Evolutionary conservation across 306 rosid genomes (phyloP).

Genomic region (Prunus fruticosa): DNA sequence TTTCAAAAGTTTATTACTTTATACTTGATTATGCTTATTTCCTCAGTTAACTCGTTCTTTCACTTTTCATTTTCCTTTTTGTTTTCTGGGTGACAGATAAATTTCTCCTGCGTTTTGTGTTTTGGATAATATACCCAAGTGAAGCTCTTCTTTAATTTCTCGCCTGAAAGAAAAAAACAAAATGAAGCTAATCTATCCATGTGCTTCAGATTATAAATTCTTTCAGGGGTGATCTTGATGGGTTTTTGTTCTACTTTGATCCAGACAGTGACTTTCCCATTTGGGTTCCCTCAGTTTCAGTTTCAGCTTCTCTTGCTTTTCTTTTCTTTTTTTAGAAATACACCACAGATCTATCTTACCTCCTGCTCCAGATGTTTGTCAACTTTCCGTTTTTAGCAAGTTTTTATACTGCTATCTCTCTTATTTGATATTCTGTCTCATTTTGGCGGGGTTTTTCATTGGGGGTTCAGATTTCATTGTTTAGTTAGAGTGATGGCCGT

Average conservation of each 20-base stretch:
- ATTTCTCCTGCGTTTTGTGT: slow-evolving; percentile 14
- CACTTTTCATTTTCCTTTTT: background rate
- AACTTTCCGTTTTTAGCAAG: background rate
- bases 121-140: background rate
- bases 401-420: background rate
- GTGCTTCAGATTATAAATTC: background rate
- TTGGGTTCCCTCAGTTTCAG: background rate
- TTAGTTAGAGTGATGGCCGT: slow-evolving; percentile 55
- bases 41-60: background rate
- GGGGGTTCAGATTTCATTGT: slow-evolving; percentile 8
- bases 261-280: background rate
- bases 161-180: background rate
- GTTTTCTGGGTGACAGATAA: background rate
- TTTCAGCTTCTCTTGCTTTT: background rate
- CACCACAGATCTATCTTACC: background rate
- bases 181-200: background rate
- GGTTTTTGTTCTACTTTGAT: background rate
- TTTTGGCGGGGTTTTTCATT: background rate
- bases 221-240: background rate
- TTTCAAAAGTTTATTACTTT: slow-evolving; percentile 1
- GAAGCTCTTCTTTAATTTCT: background rate
- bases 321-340: background rate
- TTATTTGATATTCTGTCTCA: background rate
- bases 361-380: background rate
- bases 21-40: background rate